A percentile compares a stretch with the other conserved stretches of the same genome.
phyloP scores from a whole-genome alignment of 208 protist genomes.

The Leishmania braziliensis region DNA sequence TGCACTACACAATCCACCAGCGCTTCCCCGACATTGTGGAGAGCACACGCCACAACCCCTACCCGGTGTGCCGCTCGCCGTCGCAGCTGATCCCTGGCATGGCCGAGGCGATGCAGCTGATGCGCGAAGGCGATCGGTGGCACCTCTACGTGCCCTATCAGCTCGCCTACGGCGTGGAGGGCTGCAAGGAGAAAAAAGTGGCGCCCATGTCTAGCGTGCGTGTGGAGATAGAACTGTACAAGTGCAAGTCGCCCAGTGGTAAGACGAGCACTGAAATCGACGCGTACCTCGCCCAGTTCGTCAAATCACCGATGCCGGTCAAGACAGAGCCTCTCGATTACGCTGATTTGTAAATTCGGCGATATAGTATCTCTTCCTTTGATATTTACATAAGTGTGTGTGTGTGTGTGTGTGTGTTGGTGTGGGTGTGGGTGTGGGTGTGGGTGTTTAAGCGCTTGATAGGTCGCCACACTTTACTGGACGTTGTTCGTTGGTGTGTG shows the following conservation, averaged over 20 bases:
- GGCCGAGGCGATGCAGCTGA: slow-evolving; percentile 82
- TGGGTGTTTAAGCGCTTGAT: not conserved
- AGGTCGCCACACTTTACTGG: too few relatives aligned
- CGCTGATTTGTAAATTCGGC: slow-evolving; percentile 39
- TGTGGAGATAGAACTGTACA: slow-evolving; percentile 70
- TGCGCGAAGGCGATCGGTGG: slow-evolving; percentile 87
- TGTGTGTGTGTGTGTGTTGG: not conserved
- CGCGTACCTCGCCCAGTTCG: slow-evolving; percentile 42
- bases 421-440: not conserved
- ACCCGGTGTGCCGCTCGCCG: slow-evolving; percentile 62
- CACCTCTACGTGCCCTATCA: slow-evolving; percentile 68
- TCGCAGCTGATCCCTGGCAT: slow-evolving; percentile 58
- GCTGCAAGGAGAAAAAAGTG: slow-evolving; percentile 45
- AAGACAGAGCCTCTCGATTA: slow-evolving; percentile 33
- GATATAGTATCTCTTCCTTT: not conserved
- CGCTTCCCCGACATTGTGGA: slow-evolving; percentile 60
- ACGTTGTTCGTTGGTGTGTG: not conserved
- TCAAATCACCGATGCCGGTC: slow-evolving; percentile 46
- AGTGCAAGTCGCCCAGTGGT: slow-evolving; percentile 46
- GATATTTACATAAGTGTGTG: not conserved
- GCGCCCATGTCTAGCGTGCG: slow-evolving; percentile 47
- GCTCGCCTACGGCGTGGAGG: slow-evolving; percentile 69
- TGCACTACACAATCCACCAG: slow-evolving; percentile 72
- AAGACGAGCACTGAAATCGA: slow-evolving; percentile 63
- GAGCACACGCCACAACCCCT: slow-evolving; percentile 45